phyloP scores from a whole-genome alignment of 2,329 filamentous ascomycete genomes.

The Chrysoporthe puriensis region DNA sequence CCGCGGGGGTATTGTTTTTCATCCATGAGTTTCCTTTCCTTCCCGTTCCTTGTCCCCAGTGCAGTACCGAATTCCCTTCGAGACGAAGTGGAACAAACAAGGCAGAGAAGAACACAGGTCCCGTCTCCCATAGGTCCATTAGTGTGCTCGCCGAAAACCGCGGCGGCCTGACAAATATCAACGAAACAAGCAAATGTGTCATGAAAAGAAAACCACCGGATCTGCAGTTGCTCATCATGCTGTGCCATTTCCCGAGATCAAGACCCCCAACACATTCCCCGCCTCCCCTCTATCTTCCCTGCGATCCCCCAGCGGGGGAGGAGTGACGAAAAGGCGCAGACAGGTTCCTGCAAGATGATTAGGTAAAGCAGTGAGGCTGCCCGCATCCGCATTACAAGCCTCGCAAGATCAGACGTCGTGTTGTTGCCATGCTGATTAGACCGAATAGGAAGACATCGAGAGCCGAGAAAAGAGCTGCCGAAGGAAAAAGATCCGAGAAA shows the following conservation, averaged over 20 bases:
- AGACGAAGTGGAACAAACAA: background rate
- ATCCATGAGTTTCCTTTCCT: background rate
- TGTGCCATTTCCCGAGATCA: constrained; percentile 5
- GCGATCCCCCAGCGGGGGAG: background rate
- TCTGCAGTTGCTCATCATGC: background rate
- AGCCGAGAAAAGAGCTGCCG: background rate
- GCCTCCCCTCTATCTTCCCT: background rate
- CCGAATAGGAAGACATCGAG: background rate
- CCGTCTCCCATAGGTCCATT: constrained; percentile 1
- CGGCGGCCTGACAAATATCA: constrained; percentile 2
- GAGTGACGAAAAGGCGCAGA: constrained; percentile 7
- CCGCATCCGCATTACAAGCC: constrained; percentile 19
- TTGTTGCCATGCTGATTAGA: background rate
- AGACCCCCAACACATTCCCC: no score
- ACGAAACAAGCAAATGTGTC: constrained; percentile 11
- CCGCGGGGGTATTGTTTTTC: constrained; percentile 8
- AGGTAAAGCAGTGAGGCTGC: constrained; percentile 9
- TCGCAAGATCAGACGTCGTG: constrained; percentile 5
- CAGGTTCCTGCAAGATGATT: constrained; percentile 12
- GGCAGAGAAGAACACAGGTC: background rate
- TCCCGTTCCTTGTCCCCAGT: background rate
- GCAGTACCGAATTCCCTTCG: background rate
- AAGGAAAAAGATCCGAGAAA: background rate
- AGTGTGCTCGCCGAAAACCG: background rate
- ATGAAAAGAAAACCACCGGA: background rate